Evolutionary conservation across 345 rosid species (phyloP), one percentile per base, ranked within the genome.

Genomic region (Raphanus sativus): DNA sequence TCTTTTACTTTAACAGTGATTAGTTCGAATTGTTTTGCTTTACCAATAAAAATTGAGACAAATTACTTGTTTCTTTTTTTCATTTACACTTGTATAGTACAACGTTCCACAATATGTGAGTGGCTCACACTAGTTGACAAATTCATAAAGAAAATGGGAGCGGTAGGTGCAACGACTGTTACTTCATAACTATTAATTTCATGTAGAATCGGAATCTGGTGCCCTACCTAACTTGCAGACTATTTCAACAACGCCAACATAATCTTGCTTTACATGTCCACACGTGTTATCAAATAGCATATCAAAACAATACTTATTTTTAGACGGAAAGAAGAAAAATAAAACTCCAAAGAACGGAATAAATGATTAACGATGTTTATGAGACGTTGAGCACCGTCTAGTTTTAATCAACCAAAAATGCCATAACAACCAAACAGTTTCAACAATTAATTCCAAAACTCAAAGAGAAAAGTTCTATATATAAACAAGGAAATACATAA

Each of bases 181-280:
- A 70, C 30, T 56, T 58, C 54, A 69, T 74, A 38, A 62, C 24
- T 74, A 79, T 38, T 40, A 38, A 67, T 68, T 69, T 28, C 63
- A 80, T 25, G 55, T 25, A 80, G 69, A 80, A 80, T 64, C 48
- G 45, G 83, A 63, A 75, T 80, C 79, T 75, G 83, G 83, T 75
- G 76, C 79, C 76, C 58, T 63, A 56, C 79, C 72, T 63, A 74
- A 58, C 33, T 54, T 63, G 6, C 34, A 34, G 11, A 71, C 8
- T 36, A 36, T 12, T 74, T 75, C 10, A 45, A 32, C 62, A 40
- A 63, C 40, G 29, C 25, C 68, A 65, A 65, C 42, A 38, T 54
- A 60, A 69, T 60, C 60, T 59, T 28, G 0, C 48, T 32, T 11
- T 72, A 72, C 67, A 72, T 78, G 75, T 70, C 76, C 56, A 69